Percentiles rank a stretch among this genome's conserved stretches.
Evolutionary conservation across 768 basidiomycete genomes (phyloP).

Genomic region (Hericium rajendrae): DNA sequence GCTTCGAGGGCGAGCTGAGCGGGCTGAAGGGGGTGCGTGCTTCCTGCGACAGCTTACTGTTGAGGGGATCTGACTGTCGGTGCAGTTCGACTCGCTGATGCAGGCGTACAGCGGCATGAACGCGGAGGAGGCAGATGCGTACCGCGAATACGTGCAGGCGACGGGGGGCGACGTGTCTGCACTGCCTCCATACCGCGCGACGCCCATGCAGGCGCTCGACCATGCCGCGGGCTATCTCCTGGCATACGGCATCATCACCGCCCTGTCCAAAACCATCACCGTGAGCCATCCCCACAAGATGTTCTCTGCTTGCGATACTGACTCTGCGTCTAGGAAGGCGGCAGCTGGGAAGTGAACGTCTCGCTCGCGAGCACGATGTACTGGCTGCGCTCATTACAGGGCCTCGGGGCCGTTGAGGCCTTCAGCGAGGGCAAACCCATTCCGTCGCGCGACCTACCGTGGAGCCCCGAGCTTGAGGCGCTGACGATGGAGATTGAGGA

Average conservation of each 20-base stretch:
- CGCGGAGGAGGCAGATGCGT: conserved; percentile 43
- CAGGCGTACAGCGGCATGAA: conserved; percentile 57
- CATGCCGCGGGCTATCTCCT: conserved; percentile 52
- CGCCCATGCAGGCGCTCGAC: conserved; percentile 53
- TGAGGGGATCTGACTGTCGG: neutral
- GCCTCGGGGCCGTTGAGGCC: conserved; percentile 28
- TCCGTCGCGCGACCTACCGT: conserved; percentile 25
- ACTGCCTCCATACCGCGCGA: conserved; percentile 21
- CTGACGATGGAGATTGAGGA: conserved; percentile 18
- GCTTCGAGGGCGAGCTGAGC: conserved; percentile 49
- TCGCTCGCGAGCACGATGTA: conserved; percentile 47
- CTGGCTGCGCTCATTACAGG: conserved; percentile 47
- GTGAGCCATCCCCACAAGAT: conserved; percentile 20
- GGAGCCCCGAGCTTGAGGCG: conserved; percentile 27
- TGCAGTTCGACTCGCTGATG: conserved; percentile 56
- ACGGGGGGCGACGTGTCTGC: conserved; percentile 11
- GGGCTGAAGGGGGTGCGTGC: conserved; percentile 38
- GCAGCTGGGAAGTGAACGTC: conserved; percentile 50
- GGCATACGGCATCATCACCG: conserved; percentile 48
- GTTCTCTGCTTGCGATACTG: neutral
- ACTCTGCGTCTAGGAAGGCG: conserved; percentile 37
- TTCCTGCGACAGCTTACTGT: neutral
- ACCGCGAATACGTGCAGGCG: conserved; percentile 20
- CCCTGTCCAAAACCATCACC: conserved; percentile 41
- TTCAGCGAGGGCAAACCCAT: conserved; percentile 33